Conservation (phyloP, 202 grass and related monocot species). For the Carex arenaria region DNA sequence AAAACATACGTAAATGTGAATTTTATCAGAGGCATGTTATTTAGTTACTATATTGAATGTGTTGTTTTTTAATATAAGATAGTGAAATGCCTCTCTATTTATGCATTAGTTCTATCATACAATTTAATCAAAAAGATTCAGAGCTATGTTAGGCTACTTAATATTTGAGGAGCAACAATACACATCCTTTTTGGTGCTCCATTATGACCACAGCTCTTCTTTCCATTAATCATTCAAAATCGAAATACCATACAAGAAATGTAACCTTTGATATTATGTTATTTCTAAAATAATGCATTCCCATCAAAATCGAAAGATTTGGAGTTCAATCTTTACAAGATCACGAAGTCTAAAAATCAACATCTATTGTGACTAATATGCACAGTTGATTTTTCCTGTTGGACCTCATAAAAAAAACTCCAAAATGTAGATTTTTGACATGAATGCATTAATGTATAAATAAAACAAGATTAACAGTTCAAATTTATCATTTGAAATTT, state of each 20-base stretch:
- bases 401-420: neutral
- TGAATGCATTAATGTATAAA: neutral
- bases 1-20: slow-evolving; percentile 13
- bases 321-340: neutral
- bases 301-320: neutral
- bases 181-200: neutral
- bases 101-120: neutral
- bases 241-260: neutral
- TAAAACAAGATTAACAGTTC: neutral
- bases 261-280: neutral
- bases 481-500: neutral
- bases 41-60: neutral
- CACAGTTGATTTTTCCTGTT: neutral
- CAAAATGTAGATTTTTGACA: neutral
- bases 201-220: neutral
- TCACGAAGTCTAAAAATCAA: neutral
- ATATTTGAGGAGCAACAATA: neutral
- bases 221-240: neutral
- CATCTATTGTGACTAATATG: neutral
- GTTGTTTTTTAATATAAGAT: neutral
- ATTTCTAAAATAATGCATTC: neutral
- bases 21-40: neutral
- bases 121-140: slow-evolving; percentile 1
- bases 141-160: neutral
- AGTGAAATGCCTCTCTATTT: neutral